Percentiles rank a stretch among this genome's conserved stretches.
phyloP scores from a whole-genome alignment of 441 rosid species.

The Biscutella auriculata region DNA sequence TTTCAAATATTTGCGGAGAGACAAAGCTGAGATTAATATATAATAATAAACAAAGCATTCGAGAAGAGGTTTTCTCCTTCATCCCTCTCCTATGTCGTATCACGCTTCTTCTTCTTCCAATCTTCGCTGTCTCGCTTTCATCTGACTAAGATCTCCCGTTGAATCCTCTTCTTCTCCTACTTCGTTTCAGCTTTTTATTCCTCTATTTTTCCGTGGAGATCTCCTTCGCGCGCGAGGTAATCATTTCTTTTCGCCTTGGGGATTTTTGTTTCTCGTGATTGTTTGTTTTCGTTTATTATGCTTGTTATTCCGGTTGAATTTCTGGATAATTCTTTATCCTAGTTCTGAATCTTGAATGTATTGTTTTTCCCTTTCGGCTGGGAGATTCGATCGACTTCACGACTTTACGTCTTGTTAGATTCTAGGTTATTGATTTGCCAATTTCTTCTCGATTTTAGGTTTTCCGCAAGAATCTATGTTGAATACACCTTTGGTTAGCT shows the following conservation, averaged over 20 bases:
- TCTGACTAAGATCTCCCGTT: not conserved
- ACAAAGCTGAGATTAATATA: constrained; percentile 24
- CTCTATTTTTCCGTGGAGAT: constrained; percentile 11
- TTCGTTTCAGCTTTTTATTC: no score
- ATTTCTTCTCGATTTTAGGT: constrained; percentile 10
- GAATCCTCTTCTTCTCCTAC: not conserved
- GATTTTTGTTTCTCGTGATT: not conserved
- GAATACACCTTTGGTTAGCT: constrained; percentile 3
- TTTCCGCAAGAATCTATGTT: not conserved
- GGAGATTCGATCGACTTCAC: constrained; percentile 11
- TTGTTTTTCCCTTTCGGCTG: no score
- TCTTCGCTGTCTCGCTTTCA: not conserved
- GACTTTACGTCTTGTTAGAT: constrained; percentile 3
- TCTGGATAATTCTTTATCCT: not conserved
- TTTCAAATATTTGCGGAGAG: constrained; percentile 33
- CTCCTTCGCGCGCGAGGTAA: constrained; percentile 20
- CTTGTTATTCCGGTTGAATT: not conserved
- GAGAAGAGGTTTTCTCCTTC: constrained; percentile 21
- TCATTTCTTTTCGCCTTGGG: not conserved
- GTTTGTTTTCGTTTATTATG: not conserved
- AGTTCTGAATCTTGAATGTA: not conserved
- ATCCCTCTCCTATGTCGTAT: constrained; percentile 3
- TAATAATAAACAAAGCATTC: constrained; percentile 25
- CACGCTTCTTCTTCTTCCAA: not conserved
- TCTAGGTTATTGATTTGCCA: not conserved